Evolutionary conservation across 768 basidiomycete species (phyloP).

Genomic region (Gelatoporia subvermispora): DNA sequence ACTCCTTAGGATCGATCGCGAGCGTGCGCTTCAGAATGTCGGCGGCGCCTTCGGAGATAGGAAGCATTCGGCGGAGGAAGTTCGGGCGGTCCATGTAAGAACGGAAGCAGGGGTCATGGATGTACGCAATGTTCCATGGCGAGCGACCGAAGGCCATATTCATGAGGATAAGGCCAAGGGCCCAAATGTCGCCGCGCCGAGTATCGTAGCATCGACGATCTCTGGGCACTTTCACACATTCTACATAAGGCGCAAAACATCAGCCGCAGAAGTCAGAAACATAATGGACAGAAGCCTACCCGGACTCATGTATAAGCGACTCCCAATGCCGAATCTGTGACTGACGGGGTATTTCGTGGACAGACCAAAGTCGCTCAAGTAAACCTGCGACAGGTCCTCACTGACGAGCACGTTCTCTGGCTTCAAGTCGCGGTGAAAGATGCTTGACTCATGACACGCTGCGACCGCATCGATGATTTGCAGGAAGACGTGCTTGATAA

Average conservation of each 20-base stretch:
- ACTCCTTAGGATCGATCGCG: slow-evolving; percentile 11
- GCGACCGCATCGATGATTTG: slow-evolving; percentile 51
- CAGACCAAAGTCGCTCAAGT: slow-evolving; percentile 43
- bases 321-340: slow-evolving; percentile 54
- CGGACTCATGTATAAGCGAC: slow-evolving; percentile 65
- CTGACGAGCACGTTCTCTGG: slow-evolving; percentile 47
- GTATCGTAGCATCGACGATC: slow-evolving; percentile 50
- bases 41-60: slow-evolving; percentile 66
- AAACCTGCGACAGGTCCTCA: slow-evolving; percentile 33
- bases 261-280: slow-evolving; percentile 2
- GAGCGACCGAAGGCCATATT: slow-evolving; percentile 78
- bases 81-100: slow-evolving; percentile 58
- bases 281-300: slow-evolving; percentile 35
- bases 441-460: slow-evolving; percentile 42
- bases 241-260: slow-evolving; percentile 28
- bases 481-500: slow-evolving; percentile 44
- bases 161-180: slow-evolving; percentile 73
- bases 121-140: slow-evolving; percentile 71
- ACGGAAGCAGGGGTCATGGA: slow-evolving; percentile 61
- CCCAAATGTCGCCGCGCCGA: slow-evolving; percentile 66
- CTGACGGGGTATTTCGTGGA: slow-evolving; percentile 24
- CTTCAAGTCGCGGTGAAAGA: slow-evolving; percentile 57
- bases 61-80: slow-evolving; percentile 63
- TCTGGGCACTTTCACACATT: slow-evolving; percentile 47
- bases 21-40: slow-evolving; percentile 54